Base-by-base conservation (phyloP, 2,329 filamentous ascomycete species). In the Exophiala viscosa region DNA sequence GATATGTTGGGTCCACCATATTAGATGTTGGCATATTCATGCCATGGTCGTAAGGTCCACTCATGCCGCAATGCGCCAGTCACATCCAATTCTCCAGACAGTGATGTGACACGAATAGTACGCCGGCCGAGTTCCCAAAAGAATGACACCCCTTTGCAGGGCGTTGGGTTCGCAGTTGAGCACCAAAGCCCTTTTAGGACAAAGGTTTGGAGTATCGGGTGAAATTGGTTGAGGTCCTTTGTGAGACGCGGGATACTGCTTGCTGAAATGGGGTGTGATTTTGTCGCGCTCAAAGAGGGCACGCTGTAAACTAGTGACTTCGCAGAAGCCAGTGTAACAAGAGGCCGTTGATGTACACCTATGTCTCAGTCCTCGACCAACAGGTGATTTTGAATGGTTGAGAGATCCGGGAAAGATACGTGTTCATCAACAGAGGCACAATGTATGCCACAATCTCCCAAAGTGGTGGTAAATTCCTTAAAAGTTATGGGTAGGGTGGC, bases 31-130 rank as follows among this genome's bases (percentile, higher is more conserved):
- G 55, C 50, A 52, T 48, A 50, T 57, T 61, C 52, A 58, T 59
- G 47, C 52, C 48, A 41, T 60, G 54, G 23, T 59, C 52, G 52
- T 59, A 63, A 20, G 47, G 54, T 36, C 60, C 61, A 53, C 54
- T 60, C 61, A 63, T 63, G 23, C 39, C 53, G 35, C 4, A 35
- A 45, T 20, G 45, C 40, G 36, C 32, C 34, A 46, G 52, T 56
- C 31, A 31, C 50, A 56, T 47, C 48, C 39, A 28, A 31, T 34
- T 34, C 43, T 43, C 45, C 31, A 42, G 45, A 39, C 32, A 15
- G 18, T 39, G 33, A 17, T 28, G 51, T 52, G 34, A 51, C 45
- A 50, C 55, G 50, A 34, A 36, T 11, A 17, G 42, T 28, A 28
- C 23, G 23, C 23, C 23, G 5, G 23, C 5, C 23, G 5, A 28